A percentile compares a stretch with the other conserved stretches of the same genome.
phyloP scores from a whole-genome alignment of 257 asterid species.

The Striga asiatica region DNA sequence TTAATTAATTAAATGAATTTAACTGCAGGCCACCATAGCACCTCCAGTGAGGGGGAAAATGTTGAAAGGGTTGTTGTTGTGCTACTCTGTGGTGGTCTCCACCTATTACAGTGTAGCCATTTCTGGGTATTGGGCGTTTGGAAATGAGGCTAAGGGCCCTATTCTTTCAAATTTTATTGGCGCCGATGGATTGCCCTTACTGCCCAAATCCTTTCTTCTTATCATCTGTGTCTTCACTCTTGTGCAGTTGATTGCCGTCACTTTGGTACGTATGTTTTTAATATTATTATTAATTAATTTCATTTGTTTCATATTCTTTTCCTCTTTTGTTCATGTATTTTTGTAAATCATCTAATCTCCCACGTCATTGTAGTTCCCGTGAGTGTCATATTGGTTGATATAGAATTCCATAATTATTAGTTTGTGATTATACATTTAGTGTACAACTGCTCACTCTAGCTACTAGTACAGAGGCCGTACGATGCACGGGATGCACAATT shows the following conservation, averaged over 20 bases:
- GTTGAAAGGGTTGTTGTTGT: constrained; percentile 58
- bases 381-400: no score
- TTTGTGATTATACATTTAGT: no score
- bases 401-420: no score
- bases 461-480: no score
- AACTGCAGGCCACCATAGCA: constrained; percentile 55
- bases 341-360: no score
- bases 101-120: constrained; percentile 56
- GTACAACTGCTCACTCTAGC: no score
- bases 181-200: constrained; percentile 24
- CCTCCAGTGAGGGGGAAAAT: constrained; percentile 64
- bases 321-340: no score
- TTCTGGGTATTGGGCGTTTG: constrained; percentile 83
- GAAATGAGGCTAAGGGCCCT: constrained; percentile 39
- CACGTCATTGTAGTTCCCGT: background rate
- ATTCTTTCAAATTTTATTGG: constrained; percentile 48
- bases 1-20: no score
- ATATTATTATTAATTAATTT: background rate
- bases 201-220: constrained; percentile 52
- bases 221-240: constrained; percentile 40
- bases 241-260: constrained; percentile 39
- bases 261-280: constrained; percentile 34
- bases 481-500: no score
- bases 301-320: no score
- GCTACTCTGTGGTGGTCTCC: constrained; percentile 44